A percentile compares a stretch with the other conserved stretches of the same genome.
Evolutionary conservation across 768 basidiomycete species (phyloP).

Genomic region (Coprinopsis marcescibilis): DNA sequence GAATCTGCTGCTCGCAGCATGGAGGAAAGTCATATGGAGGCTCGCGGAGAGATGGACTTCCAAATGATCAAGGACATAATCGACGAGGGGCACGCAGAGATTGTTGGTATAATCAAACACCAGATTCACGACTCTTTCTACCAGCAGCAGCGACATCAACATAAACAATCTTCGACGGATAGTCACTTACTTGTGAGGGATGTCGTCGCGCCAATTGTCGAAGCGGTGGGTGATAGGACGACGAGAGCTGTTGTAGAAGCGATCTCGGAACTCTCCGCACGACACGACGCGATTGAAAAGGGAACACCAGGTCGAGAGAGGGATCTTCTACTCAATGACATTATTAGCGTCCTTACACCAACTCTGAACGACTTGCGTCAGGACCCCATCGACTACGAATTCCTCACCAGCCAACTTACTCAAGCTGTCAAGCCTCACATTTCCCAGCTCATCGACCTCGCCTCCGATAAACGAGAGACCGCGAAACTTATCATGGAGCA

Average conservation of each 20-base stretch:
- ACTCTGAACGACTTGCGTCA: conserved; percentile 53
- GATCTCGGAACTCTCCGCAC: conserved; percentile 50
- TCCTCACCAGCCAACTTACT: conserved; percentile 65
- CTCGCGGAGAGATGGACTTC: conserved; percentile 73
- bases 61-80: conserved; percentile 67
- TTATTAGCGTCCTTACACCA: conserved; percentile 54
- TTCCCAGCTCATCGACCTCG: conserved; percentile 81
- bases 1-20: conserved; percentile 51
- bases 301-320: conserved; percentile 47
- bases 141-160: neutral
- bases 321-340: conserved; percentile 54
- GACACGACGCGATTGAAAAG: conserved; percentile 44
- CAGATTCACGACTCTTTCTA: neutral
- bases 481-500: conserved; percentile 74
- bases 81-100: conserved; percentile 59
- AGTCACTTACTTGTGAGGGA: neutral
- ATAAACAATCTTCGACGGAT: neutral
- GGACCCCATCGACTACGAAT: conserved; percentile 74
- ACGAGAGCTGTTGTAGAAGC: conserved; percentile 55
- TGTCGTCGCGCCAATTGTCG: conserved; percentile 42
- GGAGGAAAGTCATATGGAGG: conserved; percentile 64
- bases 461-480: conserved; percentile 85
- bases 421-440: conserved; percentile 89
- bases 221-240: conserved; percentile 53
- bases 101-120: conserved; percentile 46